Evolutionary conservation across 2,329 filamentous ascomycete species (phyloP), one percentile per base, ranked within the genome.

Genomic region (Aureobasidium uvarum): DNA sequence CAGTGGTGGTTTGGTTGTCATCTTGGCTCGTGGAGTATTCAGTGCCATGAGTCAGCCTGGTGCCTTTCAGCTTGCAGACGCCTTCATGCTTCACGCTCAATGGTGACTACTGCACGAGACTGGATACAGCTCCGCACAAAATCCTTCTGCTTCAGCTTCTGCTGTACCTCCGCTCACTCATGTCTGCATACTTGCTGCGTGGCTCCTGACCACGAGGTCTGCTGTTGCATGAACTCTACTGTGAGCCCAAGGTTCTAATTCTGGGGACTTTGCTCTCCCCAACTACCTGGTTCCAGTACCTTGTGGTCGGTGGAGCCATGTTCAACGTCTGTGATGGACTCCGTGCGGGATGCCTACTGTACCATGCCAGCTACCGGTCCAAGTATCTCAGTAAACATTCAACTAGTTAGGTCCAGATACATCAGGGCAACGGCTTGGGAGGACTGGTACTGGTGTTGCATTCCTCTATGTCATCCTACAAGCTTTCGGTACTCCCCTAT

Each of bases 251-350:
- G 11, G 14, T 2, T 41, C 39, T 56, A 41, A 20, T 28, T 18
- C 28, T 59, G 41, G 41, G 56, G 7, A 46, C 28, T 11, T 18
- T 33, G 18, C 7, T 36, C 28, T 36, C 28, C 18, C 56, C 56
- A 38, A 23, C 16, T 18, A 59, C 56, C 56, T 59, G 56, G 56
- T 59, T 59, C 45, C 28, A 36, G 55, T 14, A 18, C n/a, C n/a
- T 56, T 58, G 54, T 33, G 20, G n/a, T 38, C 39, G 36, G 39
- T 58, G 31, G 43, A 46, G 8, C 39, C 16, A 5, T 11, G 33
- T 39, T 52, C 51, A 55, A 55, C n/a, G 51, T 55, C 51, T 39
- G 31, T 16, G 36, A 55, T 5, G 13, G 31, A 16, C n/a, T 18
- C 4, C 20, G 33, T 55, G 51, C 51, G 18, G 39, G 51, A 31